Conservation (phyloP, 169 alveolate species). For the Plasmodium reichenowi region DNA sequence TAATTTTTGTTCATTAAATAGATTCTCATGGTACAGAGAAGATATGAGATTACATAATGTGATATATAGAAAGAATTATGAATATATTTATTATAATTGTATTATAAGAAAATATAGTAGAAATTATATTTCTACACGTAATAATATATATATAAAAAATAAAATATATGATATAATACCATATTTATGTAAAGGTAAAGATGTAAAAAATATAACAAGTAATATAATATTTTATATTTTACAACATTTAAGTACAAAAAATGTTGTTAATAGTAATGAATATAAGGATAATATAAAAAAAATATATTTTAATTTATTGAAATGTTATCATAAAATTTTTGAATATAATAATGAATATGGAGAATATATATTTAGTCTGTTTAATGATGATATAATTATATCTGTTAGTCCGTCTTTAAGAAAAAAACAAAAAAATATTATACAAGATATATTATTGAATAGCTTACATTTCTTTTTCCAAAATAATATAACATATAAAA, state of each 20-base stretch:
- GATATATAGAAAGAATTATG: background rate
- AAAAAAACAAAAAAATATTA: constrained; percentile 39
- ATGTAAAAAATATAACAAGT: constrained; percentile 12
- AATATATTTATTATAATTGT: background rate
- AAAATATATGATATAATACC: constrained; percentile 36
- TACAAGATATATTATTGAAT: constrained; percentile 61
- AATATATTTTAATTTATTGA: constrained; percentile 23
- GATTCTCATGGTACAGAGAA: too few species aligned
- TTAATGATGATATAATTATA: constrained; percentile 42
- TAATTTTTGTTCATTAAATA: too few species aligned
- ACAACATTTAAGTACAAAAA: constrained; percentile 24
- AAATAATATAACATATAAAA: constrained; percentile 25
- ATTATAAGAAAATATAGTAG: background rate
- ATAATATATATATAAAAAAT: constrained; percentile 49
- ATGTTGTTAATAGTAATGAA: constrained; percentile 27
- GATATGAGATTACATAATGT: too few species aligned
- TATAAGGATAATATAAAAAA: constrained; percentile 56
- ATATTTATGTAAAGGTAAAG: constrained; percentile 33
- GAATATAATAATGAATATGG: constrained; percentile 11
- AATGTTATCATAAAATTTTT: constrained; percentile 43
- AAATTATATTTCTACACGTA: background rate
- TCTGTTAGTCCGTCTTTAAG: constrained; percentile 65
- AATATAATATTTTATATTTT: constrained; percentile 53
- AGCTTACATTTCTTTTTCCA: constrained; percentile 63
- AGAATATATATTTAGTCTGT: constrained; percentile 46